Evolutionary conservation across 2,329 filamentous ascomycete genomes (phyloP).

Genomic region (Nigrospora oryzae): DNA sequence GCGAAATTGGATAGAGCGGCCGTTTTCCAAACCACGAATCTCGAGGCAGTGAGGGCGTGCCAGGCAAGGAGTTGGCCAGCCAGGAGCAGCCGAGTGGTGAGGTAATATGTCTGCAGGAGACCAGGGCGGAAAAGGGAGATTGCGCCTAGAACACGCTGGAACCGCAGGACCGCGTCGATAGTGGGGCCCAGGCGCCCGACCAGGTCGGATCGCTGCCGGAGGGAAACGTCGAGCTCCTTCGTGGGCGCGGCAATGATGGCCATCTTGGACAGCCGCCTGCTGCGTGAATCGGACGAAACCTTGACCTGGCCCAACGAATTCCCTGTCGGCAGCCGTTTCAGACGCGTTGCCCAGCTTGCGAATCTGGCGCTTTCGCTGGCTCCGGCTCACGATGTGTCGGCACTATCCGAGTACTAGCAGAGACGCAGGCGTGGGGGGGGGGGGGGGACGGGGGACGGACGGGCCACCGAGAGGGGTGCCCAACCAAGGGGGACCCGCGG

Average conservation of each 20-base stretch:
- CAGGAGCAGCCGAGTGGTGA: slow-evolving; percentile 18
- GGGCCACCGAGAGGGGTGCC: too few relatives aligned
- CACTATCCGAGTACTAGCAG: too few relatives aligned
- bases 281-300: not conserved
- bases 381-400: too few relatives aligned
- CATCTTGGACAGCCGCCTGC: slow-evolving; percentile 16
- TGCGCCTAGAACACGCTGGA: slow-evolving; percentile 24
- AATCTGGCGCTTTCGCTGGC: too few relatives aligned
- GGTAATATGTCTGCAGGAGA: slow-evolving; percentile 19
- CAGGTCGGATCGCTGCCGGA: slow-evolving; percentile 21
- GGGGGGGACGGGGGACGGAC: too few relatives aligned
- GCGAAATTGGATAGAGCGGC: slow-evolving; percentile 9
- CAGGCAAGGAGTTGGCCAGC: slow-evolving; percentile 19
- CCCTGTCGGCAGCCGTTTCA: too few relatives aligned
- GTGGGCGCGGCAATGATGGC: slow-evolving; percentile 28
- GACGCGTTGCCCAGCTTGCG: too few relatives aligned
- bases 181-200: slow-evolving; percentile 23
- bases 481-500: too few relatives aligned
- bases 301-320: too few relatives aligned
- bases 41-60: slow-evolving; percentile 19
- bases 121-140: slow-evolving; percentile 17
- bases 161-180: slow-evolving; percentile 22
- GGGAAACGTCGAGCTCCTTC: slow-evolving; percentile 21
- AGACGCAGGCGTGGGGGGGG: too few relatives aligned
- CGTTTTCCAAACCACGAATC: slow-evolving; percentile 2